phyloP scores from a whole-genome alignment of 306 rosid genomes.

The Lithocarpus polystachyus region DNA sequence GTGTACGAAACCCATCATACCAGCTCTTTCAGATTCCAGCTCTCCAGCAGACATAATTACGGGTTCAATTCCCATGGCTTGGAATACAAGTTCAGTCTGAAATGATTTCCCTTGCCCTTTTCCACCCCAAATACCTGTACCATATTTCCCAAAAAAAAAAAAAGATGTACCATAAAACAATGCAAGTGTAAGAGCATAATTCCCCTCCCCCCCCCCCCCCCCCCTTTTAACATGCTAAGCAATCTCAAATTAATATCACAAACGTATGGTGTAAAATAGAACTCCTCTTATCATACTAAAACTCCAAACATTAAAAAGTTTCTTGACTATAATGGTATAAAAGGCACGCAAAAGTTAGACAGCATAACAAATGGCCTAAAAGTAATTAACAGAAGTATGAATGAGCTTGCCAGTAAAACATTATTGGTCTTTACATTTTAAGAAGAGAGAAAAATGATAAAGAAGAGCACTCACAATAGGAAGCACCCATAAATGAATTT shows the following conservation, averaged over 20 bases:
- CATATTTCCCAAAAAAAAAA: slow-evolving; percentile 9
- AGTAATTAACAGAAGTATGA: neutral
- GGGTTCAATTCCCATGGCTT: slow-evolving; percentile 90
- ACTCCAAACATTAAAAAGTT: neutral
- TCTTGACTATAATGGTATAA: neutral
- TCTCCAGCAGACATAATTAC: slow-evolving; percentile 97
- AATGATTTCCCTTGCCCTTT: slow-evolving; percentile 97
- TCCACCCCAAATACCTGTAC: slow-evolving; percentile 95
- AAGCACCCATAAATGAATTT: neutral
- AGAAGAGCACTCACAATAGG: neutral
- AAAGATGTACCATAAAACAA: neutral
- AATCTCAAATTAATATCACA: neutral
- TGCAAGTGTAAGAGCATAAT: neutral
- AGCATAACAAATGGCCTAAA: neutral
- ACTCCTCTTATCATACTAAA: neutral
- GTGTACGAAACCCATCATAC: slow-evolving; percentile 47
- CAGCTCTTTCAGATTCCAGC: slow-evolving; percentile 94
- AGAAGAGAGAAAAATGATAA: neutral
- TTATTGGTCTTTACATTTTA: neutral
- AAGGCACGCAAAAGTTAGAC: neutral
- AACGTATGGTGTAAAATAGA: neutral
- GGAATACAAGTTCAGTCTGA: slow-evolving; percentile 97
- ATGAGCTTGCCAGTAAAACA: neutral
- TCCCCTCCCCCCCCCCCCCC: neutral
- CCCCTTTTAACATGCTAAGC: neutral